These are phyloP conservation scores for Wickerhamiella pararugosa DNA, from an alignment of 1,139 yeast genomes.

Conservation along the genomic window DNA sequence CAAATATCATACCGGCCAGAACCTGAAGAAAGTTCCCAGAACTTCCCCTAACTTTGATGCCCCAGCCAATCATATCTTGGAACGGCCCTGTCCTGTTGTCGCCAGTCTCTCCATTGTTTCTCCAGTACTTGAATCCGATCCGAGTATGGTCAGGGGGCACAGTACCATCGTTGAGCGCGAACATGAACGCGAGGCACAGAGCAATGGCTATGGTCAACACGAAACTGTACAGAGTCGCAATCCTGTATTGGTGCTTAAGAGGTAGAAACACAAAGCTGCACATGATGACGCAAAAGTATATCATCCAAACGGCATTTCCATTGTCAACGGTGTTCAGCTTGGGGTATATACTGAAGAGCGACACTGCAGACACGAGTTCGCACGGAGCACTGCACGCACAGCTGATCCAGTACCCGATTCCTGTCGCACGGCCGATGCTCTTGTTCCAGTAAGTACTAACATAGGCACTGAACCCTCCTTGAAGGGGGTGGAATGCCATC, in stretches of 20 bases:
- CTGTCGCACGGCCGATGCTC: slow-evolving; percentile 72
- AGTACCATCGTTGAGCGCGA: slow-evolving; percentile 43
- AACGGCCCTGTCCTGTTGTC: slow-evolving; percentile 22
- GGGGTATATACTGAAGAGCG: slow-evolving; percentile 54
- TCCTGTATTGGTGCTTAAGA: not conserved
- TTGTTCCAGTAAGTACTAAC: slow-evolving; percentile 72
- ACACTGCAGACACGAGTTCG: slow-evolving; percentile 66
- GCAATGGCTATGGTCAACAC: slow-evolving; percentile 42
- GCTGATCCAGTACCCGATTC: slow-evolving; percentile 63
- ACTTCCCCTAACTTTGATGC: slow-evolving; percentile 28
- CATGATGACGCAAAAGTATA: slow-evolving; percentile 38
- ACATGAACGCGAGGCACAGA: slow-evolving; percentile 47
- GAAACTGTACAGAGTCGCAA: slow-evolving; percentile 35
- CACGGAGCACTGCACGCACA: slow-evolving; percentile 64
- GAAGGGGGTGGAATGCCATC: slow-evolving; percentile 69
- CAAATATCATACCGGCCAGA: slow-evolving; percentile 45
- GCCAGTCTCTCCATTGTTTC: slow-evolving; percentile 35
- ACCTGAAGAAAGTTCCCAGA: slow-evolving; percentile 41
- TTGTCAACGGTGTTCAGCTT: slow-evolving; percentile 35
- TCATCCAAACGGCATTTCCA: slow-evolving; percentile 51
- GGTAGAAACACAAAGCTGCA: slow-evolving; percentile 19
- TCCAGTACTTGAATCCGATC: slow-evolving; percentile 60
- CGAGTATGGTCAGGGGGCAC: slow-evolving; percentile 23
- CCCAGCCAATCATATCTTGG: no score
- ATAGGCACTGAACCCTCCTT: slow-evolving; percentile 47